Conservation (phyloP, 495 filamentous ascomycete species). For the Penicillium argentinense region DNA sequence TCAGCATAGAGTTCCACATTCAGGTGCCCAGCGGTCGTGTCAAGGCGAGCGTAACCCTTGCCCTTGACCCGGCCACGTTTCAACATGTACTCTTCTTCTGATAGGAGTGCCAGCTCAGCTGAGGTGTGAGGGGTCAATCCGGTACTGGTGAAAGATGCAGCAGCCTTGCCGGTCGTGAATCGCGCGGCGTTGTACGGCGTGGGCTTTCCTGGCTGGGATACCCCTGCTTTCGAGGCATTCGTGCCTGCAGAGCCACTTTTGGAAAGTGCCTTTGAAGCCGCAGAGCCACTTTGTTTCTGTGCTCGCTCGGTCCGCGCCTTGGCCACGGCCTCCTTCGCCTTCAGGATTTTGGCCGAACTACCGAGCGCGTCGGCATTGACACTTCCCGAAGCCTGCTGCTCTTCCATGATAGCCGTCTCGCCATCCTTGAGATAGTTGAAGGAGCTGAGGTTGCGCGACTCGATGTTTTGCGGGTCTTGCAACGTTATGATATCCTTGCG, state of each 20-base stretch:
- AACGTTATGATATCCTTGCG: constrained; percentile 94
- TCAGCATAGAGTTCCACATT: constrained; percentile 92
- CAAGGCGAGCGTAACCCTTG: constrained; percentile 88
- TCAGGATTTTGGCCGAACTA: constrained; percentile 81
- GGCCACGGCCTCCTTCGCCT: constrained; percentile 87
- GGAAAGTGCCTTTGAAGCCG: constrained; percentile 35
- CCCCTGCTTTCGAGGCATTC: constrained; percentile 20
- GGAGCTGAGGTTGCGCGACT: constrained; percentile 75
- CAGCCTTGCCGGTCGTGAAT: constrained; percentile 89
- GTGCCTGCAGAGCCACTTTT: constrained; percentile 32
- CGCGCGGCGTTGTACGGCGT: constrained; percentile 80
- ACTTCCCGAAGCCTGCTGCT: constrained; percentile 55
- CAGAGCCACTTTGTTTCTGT: constrained; percentile 31
- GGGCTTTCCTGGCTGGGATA: constrained; percentile 36
- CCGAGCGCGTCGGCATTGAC: constrained; percentile 79
- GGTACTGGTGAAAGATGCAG: constrained; percentile 92
- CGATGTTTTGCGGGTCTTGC: constrained; percentile 93
- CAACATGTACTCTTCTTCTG: constrained; percentile 95
- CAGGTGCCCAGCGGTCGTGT: constrained; percentile 76
- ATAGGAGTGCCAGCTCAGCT: constrained; percentile 77
- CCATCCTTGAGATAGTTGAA: constrained; percentile 93
- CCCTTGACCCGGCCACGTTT: constrained; percentile 82
- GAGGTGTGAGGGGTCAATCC: constrained; percentile 90
- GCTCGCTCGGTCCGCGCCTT: constrained; percentile 68
- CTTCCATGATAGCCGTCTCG: constrained; percentile 62